These are phyloP conservation scores for Suhomyces canberraensis DNA, from an alignment of 805 yeast species.

Conservation along the genomic window DNA sequence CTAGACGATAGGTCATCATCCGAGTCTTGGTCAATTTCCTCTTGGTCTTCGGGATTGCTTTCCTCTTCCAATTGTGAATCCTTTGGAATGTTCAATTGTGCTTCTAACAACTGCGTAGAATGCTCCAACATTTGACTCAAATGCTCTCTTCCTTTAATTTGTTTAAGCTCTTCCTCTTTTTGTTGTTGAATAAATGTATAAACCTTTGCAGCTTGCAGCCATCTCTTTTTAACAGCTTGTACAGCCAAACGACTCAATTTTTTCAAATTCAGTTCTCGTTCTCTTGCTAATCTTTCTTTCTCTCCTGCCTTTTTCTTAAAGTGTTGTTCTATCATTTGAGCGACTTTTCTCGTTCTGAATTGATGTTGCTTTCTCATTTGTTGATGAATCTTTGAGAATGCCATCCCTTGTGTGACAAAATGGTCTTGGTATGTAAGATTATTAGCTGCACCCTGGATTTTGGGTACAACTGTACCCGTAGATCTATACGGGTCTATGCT, in stretches of 20 bases:
- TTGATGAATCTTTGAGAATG: constrained; percentile 65
- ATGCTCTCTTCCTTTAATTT: constrained; percentile 81
- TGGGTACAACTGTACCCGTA: constrained; percentile 38
- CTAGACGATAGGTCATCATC: constrained; percentile 2
- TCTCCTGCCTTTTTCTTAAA: constrained; percentile 86
- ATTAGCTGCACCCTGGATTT: constrained; percentile 41
- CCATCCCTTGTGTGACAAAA: constrained; percentile 69
- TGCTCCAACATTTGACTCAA: constrained; percentile 84
- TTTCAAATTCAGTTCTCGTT: constrained; percentile 65
- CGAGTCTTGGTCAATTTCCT: constrained; percentile 16
- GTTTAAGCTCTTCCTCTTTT: constrained; percentile 75
- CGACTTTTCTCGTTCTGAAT: constrained; percentile 66
- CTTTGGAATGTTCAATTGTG: constrained; percentile 52
- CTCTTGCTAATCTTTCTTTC: constrained; percentile 74
- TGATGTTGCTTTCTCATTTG: constrained; percentile 63
- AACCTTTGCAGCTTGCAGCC: constrained; percentile 87
- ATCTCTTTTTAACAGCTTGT: constrained; percentile 81
- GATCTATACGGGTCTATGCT: constrained; percentile 47
- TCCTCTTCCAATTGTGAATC: constrained; percentile 3
- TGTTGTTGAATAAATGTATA: constrained; percentile 68
- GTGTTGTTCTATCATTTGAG: constrained; percentile 81
- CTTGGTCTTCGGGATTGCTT: constrained; percentile 18
- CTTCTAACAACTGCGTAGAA: constrained; percentile 84
- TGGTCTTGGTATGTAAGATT: constrained; percentile 65
- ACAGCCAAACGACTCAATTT: constrained; percentile 78